A percentile compares a stretch with the other conserved stretches of the same genome.
These are phyloP conservation scores for Gossypium mustelinum DNA, from an alignment of 345 rosid genomes.

Conservation along the genomic window DNA sequence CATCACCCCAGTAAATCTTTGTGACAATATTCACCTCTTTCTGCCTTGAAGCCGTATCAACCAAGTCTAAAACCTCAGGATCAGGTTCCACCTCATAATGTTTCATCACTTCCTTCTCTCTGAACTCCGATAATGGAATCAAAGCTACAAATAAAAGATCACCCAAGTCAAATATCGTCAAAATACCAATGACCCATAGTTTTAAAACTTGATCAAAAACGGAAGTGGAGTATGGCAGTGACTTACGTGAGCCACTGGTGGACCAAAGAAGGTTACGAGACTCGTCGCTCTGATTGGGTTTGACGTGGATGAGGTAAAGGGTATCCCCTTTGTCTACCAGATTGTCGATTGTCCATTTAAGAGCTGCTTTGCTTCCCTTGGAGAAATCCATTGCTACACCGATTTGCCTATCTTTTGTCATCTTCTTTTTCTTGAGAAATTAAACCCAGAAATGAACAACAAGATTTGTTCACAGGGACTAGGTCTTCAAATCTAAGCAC, in stretches of 20 bases:
- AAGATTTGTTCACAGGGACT: neutral
- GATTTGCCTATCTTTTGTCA: slow-evolving; percentile 43
- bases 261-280: slow-evolving; percentile 49
- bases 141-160: slow-evolving; percentile 39
- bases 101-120: slow-evolving; percentile 51
- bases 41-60: slow-evolving; percentile 53
- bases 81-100: slow-evolving; percentile 59
- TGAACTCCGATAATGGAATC: slow-evolving; percentile 67
- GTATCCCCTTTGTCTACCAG: slow-evolving; percentile 45
- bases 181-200: slow-evolving; percentile 12
- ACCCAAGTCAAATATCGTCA: neutral
- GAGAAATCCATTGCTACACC: slow-evolving; percentile 73
- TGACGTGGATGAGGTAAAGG: slow-evolving; percentile 46
- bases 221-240: neutral
- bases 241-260: slow-evolving; percentile 47
- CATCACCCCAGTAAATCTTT: slow-evolving; percentile 85
- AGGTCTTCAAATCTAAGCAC: neutral
- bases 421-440: neutral
- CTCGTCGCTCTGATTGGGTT: slow-evolving; percentile 28
- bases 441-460: neutral
- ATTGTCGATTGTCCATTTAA: slow-evolving; percentile 60
- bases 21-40: slow-evolving; percentile 59
- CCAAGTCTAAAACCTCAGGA: slow-evolving; percentile 57
- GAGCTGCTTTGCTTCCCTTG: slow-evolving; percentile 61
- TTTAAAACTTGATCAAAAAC: neutral